phyloP scores from a whole-genome alignment of 2,329 filamentous ascomycete species.

The Beauveria sp. region DNA sequence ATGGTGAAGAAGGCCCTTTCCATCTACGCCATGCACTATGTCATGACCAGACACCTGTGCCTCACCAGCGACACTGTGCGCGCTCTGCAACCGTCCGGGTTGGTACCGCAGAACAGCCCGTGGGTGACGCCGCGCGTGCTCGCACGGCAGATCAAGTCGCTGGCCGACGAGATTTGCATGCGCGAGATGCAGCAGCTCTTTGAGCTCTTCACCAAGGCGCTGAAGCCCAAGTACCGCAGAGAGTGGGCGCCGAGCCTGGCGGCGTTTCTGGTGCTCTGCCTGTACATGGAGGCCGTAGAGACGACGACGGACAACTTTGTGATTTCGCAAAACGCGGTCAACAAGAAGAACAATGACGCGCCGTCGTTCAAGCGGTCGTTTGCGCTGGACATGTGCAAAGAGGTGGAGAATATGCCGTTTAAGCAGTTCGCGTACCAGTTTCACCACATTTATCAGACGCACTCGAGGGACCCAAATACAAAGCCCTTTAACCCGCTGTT shows the following conservation, averaged over 20 bases:
- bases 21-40: conserved; percentile 50
- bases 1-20: conserved; percentile 47
- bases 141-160: conserved; percentile 48
- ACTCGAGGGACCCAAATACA: conserved; percentile 39
- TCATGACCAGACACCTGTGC: conserved; percentile 48
- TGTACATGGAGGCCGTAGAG: conserved; percentile 53
- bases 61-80: conserved; percentile 38
- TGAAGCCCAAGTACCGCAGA: conserved; percentile 45
- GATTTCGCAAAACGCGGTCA: conserved; percentile 43
- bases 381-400: conserved; percentile 39
- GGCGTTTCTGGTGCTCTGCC: conserved; percentile 47
- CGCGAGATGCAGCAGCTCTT: conserved; percentile 45
- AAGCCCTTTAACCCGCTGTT: conserved; percentile 50
- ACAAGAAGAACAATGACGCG: conserved; percentile 29
- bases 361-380: conserved; percentile 33
- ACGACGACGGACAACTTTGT: conserved; percentile 45
- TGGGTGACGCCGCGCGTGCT: conserved; percentile 47
- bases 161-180: conserved; percentile 48
- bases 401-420: conserved; percentile 52
- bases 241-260: conserved; percentile 52
- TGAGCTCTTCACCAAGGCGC: conserved; percentile 42
- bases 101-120: conserved; percentile 35
- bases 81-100: conserved; percentile 32
- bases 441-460: conserved; percentile 52
- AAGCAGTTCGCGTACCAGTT: conserved; percentile 54